Base-by-base conservation (phyloP, 108 stramenopile species). In the Conticribra weissflogii region DNA sequence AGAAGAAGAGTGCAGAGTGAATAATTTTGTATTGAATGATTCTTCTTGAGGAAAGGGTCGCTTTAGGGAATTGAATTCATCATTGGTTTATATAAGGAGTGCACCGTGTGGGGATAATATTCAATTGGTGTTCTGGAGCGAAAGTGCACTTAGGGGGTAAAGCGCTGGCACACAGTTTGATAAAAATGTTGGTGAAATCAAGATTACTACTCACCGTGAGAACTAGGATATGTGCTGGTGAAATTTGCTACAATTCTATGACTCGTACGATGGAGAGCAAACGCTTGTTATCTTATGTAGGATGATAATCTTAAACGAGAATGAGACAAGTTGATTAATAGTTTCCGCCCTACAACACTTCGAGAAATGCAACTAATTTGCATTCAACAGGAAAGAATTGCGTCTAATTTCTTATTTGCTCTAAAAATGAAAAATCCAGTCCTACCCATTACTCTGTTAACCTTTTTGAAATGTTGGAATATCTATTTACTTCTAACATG, bases 1-100 rank as follows among this genome's bases (percentile, higher is more conserved):
- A 95, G 85, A 89, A 89, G 72, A 78, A 83, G 68, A 86, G 68
- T 44, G 46, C 67, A 18, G 67, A 82, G 23, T 55, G 28, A 25
- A 25, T 17, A 16, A 5, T n/a, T 51, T 41, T 12, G 12, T 41
- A 41, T 5, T 41, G 36, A 5, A 5, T 41, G 8, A 41, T 12
- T 9, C 36, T 41, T 12, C 5, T 12, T 41, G 36, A 41, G 5
- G 36, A 41, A 12, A 12, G 36, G 36, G 36, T 41, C 5, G 12
- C 12, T 41, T 12, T 12, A 41, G 36, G 36, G 36, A 12, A 41
- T 41, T 9, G 5, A 12, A 9, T 41, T 41, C 36, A 41, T 5
- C 12, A 41, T 41, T 41, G 36, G 36, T 41, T 41, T 41, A 41
- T 41, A 41, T 9, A 12, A 41, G 36, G 36, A 41, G 36, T 5